A percentile compares a stretch with the other conserved stretches of the same genome.
phyloP scores from a whole-genome alignment of 495 filamentous ascomycete species.

The Penicillium lagena region DNA sequence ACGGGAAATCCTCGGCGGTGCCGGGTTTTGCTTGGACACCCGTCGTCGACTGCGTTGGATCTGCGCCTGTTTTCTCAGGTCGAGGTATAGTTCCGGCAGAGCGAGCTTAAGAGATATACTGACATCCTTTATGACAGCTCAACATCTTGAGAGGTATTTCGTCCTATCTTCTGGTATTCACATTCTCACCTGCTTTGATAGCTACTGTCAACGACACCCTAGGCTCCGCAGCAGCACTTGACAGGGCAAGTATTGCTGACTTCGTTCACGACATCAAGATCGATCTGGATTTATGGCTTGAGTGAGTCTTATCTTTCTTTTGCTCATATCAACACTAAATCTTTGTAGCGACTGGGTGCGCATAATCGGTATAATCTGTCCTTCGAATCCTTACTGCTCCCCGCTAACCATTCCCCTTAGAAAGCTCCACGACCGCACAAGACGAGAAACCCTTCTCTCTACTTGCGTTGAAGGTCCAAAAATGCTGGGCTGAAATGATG shows the following conservation, averaged over 20 bases:
- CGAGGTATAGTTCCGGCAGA: conserved; percentile 27
- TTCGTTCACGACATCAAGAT: conserved; percentile 39
- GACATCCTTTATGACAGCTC: conserved; percentile 15
- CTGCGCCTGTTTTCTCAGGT: conserved; percentile 46
- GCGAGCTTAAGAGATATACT: background rate
- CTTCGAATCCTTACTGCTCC: background rate
- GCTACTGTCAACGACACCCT: conserved; percentile 30
- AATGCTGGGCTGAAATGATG: conserved; percentile 45
- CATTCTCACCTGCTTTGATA: conserved; percentile 3
- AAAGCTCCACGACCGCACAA: conserved; percentile 12
- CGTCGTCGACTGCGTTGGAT: conserved; percentile 36
- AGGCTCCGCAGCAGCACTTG: conserved; percentile 8
- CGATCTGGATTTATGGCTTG: conserved; percentile 42
- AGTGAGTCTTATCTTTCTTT: conserved; percentile 16
- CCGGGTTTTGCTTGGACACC: conserved; percentile 36
- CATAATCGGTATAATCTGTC: conserved; percentile 27
- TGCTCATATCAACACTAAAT: background rate
- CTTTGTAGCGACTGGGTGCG: conserved; percentile 37
- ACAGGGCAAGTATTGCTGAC: conserved; percentile 25
- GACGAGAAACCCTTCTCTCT: conserved; percentile 31
- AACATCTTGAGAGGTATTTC: conserved; percentile 34
- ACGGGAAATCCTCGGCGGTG: conserved; percentile 33
- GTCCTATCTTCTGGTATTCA: background rate
- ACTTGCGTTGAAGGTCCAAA: conserved; percentile 34
- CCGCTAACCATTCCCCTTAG: background rate